Base-by-base conservation (phyloP, 192 early-diverging fungal genomes). In the Linderina pennispora region DNA sequence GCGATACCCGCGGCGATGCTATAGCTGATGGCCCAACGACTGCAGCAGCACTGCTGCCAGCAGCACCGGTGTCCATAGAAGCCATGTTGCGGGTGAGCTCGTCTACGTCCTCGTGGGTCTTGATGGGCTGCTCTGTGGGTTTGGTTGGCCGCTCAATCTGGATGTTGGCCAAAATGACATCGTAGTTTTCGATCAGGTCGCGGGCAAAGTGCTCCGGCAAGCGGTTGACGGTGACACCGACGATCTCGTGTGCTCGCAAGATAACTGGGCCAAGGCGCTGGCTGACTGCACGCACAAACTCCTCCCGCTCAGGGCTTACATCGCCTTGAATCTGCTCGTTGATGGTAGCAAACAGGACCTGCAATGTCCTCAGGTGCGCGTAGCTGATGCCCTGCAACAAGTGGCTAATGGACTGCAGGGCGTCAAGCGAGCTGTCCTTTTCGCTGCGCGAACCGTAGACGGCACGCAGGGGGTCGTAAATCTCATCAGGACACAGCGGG, bases 401-500 rank as follows among this genome's bases (percentile, higher is more conserved):
- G 14, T 4, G 6, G 1, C 58, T 49, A 17, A 75, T 50, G 7
- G 51, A 22, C 6, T 36, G 23, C 3, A 63, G 43, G 2, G 52
- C 47, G 36, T 68, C 61, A n/a, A n/a, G n/a, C 11, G 19, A 39
- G 18, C 43, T 50, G 48, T 28, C 49, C 53, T 60, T 67, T 25
- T 70, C 62, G 44, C 49, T 58, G 8, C 58, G 50, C 20, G 65
- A 24, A 40, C 55, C 55, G 51, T 86, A 89, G 41, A 86, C 61
- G 8, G 81, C 66, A 32, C 80, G 76, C 25, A 81, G 67, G 7
- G 81, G 68, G 14, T 82, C 84, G 42, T 89, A 85, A 21, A 86
- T 70, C 43, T 85, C 83, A 53, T 74, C 77, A 5, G 85, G 83
- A 11, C 84, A 58, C 20, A 89, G 43, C 11, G 78, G 82, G 40